Conservation (phyloP, 1,284 basidiomycete genomes). For the Ganoderma leucocontextum region DNA sequence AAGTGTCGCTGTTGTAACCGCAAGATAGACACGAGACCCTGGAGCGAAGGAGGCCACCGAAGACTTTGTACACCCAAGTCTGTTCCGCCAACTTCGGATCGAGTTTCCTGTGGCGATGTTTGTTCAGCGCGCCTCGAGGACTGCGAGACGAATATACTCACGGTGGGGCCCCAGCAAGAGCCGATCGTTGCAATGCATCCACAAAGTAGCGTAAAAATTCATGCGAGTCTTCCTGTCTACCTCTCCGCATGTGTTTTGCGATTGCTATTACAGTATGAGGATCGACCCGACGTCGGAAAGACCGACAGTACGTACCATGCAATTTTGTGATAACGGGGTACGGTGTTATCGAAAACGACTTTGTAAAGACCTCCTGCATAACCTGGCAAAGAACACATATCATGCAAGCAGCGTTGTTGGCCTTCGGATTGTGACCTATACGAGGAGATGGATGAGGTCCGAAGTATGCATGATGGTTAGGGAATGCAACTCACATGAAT, state of each 20-base stretch:
- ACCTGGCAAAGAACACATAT: slow-evolving; percentile 71
- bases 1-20: slow-evolving; percentile 92
- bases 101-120: slow-evolving; percentile 64
- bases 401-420: slow-evolving; percentile 73
- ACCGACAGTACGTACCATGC: slow-evolving; percentile 59
- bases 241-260: slow-evolving; percentile 89
- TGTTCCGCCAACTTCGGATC: slow-evolving; percentile 86
- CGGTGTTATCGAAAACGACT: slow-evolving; percentile 64
- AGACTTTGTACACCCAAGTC: slow-evolving; percentile 94
- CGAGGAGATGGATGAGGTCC: slow-evolving; percentile 29
- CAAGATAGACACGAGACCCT: slow-evolving; percentile 92
- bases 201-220: slow-evolving; percentile 97
- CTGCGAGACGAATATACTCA: slow-evolving; percentile 48
- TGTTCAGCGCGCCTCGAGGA: slow-evolving; percentile 8
- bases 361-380: slow-evolving; percentile 58
- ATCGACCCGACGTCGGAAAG: neutral
- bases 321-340: slow-evolving; percentile 70
- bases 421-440: slow-evolving; percentile 60
- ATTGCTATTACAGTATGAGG: slow-evolving; percentile 66
- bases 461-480: neutral
- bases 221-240: slow-evolving; percentile 98
- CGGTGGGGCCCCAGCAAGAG: slow-evolving; percentile 77
- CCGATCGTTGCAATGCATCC: slow-evolving; percentile 90
- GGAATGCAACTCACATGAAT: slow-evolving; percentile 46
- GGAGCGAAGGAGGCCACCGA: slow-evolving; percentile 92